Evolutionary conservation across 352 stramenopile species (phyloP).

Genomic region (Phytophthora pini): DNA sequence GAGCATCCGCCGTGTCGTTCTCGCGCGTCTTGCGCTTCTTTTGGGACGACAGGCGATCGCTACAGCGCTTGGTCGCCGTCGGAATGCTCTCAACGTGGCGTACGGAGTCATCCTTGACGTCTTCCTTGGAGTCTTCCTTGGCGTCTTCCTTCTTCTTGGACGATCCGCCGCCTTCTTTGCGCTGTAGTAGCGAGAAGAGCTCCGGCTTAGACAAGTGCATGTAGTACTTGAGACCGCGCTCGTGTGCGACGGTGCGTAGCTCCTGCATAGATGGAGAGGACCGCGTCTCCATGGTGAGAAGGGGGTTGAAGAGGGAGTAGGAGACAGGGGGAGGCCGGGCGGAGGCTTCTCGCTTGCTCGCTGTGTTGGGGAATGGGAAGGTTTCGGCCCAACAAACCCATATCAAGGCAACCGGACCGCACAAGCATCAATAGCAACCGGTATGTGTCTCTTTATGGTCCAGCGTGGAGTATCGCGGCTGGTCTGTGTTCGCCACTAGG

Average conservation of each 20-base stretch:
- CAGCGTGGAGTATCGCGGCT: not conserved
- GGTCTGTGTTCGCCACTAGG: conserved; percentile 13
- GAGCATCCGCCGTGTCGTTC: conserved; percentile 26
- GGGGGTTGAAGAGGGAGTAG: not conserved
- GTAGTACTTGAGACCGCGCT: conserved; percentile 88
- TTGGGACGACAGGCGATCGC: conserved; percentile 55
- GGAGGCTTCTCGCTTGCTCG: conserved; percentile 24
- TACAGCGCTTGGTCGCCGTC: conserved; percentile 48
- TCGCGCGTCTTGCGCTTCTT: conserved; percentile 60
- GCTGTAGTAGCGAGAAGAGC: conserved; percentile 78
- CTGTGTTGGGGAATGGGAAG: conserved; percentile 35
- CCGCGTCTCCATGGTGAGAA: conserved; percentile 71
- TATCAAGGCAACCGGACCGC: conserved; percentile 16
- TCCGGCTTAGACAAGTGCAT: conserved; percentile 83
- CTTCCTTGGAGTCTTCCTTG: not conserved
- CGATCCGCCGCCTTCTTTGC: conserved; percentile 70
- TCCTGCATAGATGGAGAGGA: conserved; percentile 85
- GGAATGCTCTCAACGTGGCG: conserved; percentile 25
- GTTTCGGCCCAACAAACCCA: conserved; percentile 40
- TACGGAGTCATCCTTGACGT: conserved; percentile 22
- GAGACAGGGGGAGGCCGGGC: not conserved
- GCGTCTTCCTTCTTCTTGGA: conserved; percentile 2
- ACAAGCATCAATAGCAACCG: conserved; percentile 29
- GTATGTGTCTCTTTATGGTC: conserved; percentile 33
- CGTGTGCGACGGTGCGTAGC: conserved; percentile 68